Percentiles rank a stretch among this genome's conserved stretches.
Conservation (phyloP, 2,329 filamentous ascomycete species). For the Ophiostoma sp. region DNA sequence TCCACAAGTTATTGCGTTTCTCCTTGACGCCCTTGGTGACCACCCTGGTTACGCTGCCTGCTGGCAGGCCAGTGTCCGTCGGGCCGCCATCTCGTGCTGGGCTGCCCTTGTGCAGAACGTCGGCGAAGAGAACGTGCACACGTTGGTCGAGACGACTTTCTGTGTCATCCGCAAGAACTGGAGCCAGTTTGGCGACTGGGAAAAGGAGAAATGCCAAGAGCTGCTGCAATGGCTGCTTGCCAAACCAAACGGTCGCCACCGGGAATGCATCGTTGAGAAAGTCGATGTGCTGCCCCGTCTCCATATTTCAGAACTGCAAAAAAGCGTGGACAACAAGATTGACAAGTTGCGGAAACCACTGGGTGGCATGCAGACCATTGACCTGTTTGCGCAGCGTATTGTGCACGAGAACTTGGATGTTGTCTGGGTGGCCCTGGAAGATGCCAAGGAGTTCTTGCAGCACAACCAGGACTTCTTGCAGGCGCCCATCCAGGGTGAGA, state of each 20-base stretch:
- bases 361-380: conserved; percentile 65
- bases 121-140: conserved; percentile 67
- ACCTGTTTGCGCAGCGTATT: conserved; percentile 71
- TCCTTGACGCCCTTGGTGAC: conserved; percentile 78
- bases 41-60: conserved; percentile 46
- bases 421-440: conserved; percentile 75
- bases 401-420: conserved; percentile 83
- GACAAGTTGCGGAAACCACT: conserved; percentile 63
- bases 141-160: conserved; percentile 84
- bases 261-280: conserved; percentile 60
- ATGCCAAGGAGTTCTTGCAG: conserved; percentile 73
- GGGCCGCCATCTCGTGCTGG: conserved; percentile 83
- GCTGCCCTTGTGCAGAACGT: conserved; percentile 72
- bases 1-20: conserved; percentile 89
- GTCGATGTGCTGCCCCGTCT: conserved; percentile 79
- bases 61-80: conserved; percentile 54
- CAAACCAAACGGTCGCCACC: conserved; percentile 47
- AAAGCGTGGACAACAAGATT: conserved; percentile 64
- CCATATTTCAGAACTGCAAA: conserved; percentile 66
- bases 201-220: conserved; percentile 59
- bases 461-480: conserved; percentile 76
- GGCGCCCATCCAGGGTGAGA: conserved; percentile 76
- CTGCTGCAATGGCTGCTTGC: conserved; percentile 65
- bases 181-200: conserved; percentile 62
- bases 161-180: conserved; percentile 84